These are phyloP conservation scores for Schrenkiella parvula DNA, from an alignment of 345 rosid species.

Conservation along the genomic window DNA sequence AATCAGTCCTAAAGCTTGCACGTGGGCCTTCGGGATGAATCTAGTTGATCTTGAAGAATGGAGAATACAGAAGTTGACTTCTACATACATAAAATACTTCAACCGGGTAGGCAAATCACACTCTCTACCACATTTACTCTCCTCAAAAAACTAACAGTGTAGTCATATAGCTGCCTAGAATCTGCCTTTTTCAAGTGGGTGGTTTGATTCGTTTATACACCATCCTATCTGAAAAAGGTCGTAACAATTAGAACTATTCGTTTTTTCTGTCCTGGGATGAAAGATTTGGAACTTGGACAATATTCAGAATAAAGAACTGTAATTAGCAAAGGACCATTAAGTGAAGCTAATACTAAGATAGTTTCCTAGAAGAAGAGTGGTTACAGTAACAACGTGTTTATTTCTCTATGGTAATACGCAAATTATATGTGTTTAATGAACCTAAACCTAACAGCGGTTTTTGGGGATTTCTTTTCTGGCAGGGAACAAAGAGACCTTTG, in stretches of 20 bases:
- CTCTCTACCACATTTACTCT: not conserved
- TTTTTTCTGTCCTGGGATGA: not conserved
- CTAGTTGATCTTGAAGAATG: conserved; percentile 74
- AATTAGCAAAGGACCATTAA: conserved; percentile 1
- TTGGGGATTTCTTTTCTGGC: conserved; percentile 14
- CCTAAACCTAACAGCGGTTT: not conserved
- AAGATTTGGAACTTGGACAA: not conserved
- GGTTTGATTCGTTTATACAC: not conserved
- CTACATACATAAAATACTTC: conserved; percentile 53
- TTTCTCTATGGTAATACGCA: not conserved
- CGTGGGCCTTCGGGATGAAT: conserved; percentile 98
- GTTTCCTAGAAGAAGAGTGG: conserved; percentile 6
- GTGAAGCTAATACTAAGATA: not conserved
- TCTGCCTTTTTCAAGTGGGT: not conserved
- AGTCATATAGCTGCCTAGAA: not conserved
- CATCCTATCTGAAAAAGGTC: not conserved
- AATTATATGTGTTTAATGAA: not conserved
- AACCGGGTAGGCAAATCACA: conserved; percentile 51
- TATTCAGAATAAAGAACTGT: not conserved
- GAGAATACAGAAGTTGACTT: conserved; percentile 65
- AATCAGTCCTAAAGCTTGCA: conserved; percentile 63
- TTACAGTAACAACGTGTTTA: not conserved
- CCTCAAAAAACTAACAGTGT: not conserved
- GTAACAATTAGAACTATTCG: not conserved
- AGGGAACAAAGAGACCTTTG: conserved; percentile 59